Evolutionary conservation across 2,329 filamentous ascomycete species (phyloP).

Genomic region (Aspergillus tamarii): DNA sequence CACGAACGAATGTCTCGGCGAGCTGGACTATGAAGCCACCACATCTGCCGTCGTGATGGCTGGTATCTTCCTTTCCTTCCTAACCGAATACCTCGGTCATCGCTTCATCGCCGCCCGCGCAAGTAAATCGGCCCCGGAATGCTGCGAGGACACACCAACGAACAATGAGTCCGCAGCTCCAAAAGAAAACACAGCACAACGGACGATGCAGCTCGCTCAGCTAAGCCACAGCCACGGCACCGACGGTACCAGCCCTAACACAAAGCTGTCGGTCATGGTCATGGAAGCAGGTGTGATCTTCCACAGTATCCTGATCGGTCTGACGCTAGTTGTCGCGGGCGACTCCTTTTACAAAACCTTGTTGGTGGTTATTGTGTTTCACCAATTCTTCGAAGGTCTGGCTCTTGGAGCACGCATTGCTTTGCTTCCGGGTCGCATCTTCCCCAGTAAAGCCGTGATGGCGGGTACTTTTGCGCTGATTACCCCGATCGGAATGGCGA

Average conservation of each 20-base stretch:
- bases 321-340: constrained; percentile 50
- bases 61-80: constrained; percentile 72
- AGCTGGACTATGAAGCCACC: constrained; percentile 68
- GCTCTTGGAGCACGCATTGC: constrained; percentile 74
- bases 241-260: constrained; percentile 39
- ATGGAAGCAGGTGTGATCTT: constrained; percentile 76
- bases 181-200: constrained; percentile 10
- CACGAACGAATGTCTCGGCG: constrained; percentile 67
- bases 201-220: constrained; percentile 22
- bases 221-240: constrained; percentile 40
- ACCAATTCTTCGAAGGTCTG: constrained; percentile 77
- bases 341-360: constrained; percentile 57
- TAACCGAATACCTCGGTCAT: constrained; percentile 69
- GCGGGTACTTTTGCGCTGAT: constrained; percentile 68
- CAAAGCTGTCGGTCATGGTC: constrained; percentile 66
- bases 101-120: constrained; percentile 53
- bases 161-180: constrained; percentile 6
- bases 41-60: constrained; percentile 74
- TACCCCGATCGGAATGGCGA: constrained; percentile 78
- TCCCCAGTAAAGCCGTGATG: constrained; percentile 59
- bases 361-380: constrained; percentile 71
- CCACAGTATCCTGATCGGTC: constrained; percentile 64
- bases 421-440: constrained; percentile 47
- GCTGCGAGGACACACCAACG: constrained; percentile 1
- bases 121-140: constrained; percentile 16